Percentiles rank a stretch among this genome's conserved stretches.
These are phyloP conservation scores for Corrigiola litoralis DNA, from an alignment of 179 eudicot genomes.

Conservation along the genomic window DNA sequence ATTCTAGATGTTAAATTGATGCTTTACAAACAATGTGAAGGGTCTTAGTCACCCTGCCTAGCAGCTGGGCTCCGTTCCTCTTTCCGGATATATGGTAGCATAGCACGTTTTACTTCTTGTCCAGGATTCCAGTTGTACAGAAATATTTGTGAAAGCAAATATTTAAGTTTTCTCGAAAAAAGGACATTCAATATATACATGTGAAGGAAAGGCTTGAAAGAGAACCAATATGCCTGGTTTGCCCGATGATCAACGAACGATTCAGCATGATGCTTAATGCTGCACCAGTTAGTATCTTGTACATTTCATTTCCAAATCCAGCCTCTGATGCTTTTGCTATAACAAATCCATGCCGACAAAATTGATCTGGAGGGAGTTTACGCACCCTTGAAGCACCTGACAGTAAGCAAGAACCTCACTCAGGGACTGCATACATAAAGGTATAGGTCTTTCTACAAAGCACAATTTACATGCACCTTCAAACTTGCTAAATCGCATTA, in stretches of 20 bases:
- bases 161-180: background rate
- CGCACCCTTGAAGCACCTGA: conserved; percentile 74
- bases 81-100: no score
- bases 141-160: no score
- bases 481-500: no score
- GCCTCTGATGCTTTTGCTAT: conserved; percentile 96
- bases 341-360: conserved; percentile 86
- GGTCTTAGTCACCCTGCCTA: no score
- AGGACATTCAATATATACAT: conserved; percentile 13
- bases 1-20: no score
- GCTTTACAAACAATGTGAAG: no score
- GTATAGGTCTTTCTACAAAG: background rate
- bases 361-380: conserved; percentile 60
- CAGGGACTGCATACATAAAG: background rate
- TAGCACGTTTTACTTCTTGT: background rate
- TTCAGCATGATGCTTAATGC: conserved; percentile 89
- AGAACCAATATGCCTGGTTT: conserved; percentile 98
- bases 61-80: no score
- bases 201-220: conserved; percentile 60
- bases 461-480: background rate
- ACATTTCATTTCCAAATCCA: conserved; percentile 96
- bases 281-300: conserved; percentile 84
- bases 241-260: conserved; percentile 92
- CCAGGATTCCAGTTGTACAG: no score
- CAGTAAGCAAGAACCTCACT: background rate